Evolutionary conservation across 345 rosid genomes (phyloP), one percentile per base, ranked within the genome.

Genomic region (Corchorus capsularis): DNA sequence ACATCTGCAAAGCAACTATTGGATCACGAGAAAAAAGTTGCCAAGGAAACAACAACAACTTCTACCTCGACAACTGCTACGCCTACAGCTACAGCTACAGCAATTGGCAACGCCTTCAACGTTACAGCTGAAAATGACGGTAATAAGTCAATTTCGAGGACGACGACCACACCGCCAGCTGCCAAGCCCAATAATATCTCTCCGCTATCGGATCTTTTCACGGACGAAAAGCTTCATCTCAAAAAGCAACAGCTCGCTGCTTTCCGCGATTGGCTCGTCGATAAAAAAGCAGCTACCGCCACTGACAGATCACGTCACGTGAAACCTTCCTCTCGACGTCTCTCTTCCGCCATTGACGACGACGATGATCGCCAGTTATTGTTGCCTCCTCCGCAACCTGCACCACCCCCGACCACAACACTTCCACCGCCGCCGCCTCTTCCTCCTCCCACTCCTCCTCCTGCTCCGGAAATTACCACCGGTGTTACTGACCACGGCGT

Each of bases 181-280:
- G 46, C 27, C 17, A 69, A 69, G 73, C 52, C 55, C 62, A 56
- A 43, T 27, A 34, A 12, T 27, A 27, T 27, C 47, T 34, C 71
- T 65, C 90, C 11, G 79, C 87, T 84, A 35, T 82, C 93, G n/a
- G 90, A 89, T 87, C 84, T 87, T 74, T 87, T 91, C 79, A 85
- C 84, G 78, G 86, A 85, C 69, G 88, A 73, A 35, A 88, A 80
- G 83, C 76, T 80, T 32, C 84, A 79, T 45, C 73, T 71, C 78
- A 80, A 88, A 86, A 87, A 87, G 79, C 97, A 91, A 70, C 91
- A 87, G 65, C 80, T 90, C 54, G 84, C 87, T 2, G 90, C 87
- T 57, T 89, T 91, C 66, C 81, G 85, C 63, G 91, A 88, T 72
- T 94, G 97, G 98, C 52, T 89, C 34, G 79, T 82, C 19, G 92